These are phyloP conservation scores for Geotrichum reessii DNA, from an alignment of 1,139 yeast genomes.

Conservation along the genomic window DNA sequence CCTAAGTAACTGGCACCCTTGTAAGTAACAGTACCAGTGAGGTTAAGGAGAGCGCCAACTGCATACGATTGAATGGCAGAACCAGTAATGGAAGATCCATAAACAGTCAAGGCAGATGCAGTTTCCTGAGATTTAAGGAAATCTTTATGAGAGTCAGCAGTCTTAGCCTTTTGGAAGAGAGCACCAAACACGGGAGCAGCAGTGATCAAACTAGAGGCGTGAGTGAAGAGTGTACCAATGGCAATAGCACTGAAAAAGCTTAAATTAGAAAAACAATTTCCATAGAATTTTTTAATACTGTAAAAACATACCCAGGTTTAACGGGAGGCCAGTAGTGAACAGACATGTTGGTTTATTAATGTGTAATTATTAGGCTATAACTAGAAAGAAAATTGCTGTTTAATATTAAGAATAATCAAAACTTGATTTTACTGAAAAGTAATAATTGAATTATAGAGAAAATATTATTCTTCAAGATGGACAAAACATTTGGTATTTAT, in stretches of 20 bases:
- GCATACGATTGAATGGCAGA: constrained; percentile 41
- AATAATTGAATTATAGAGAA: background rate
- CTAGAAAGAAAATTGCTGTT: background rate
- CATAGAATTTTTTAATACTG: background rate
- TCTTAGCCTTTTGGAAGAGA: constrained; percentile 37
- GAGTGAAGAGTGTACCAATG: constrained; percentile 40
- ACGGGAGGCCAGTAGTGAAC: constrained; percentile 22
- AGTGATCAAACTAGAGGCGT: constrained; percentile 35
- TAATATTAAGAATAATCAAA: background rate
- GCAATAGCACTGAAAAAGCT: constrained; percentile 34
- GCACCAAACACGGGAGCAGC: constrained; percentile 41
- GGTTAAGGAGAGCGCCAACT: constrained; percentile 38
- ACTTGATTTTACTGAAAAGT: background rate
- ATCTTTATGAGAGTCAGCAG: constrained; percentile 35
- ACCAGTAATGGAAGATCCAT: constrained; percentile 35
- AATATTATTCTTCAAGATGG: background rate
- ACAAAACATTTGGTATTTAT: background rate
- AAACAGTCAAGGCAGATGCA: constrained; percentile 36
- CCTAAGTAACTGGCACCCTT: constrained; percentile 42
- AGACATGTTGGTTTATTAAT: constrained; percentile 23
- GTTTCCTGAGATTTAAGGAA: constrained; percentile 35
- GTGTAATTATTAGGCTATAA: too few species aligned
- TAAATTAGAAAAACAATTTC: background rate
- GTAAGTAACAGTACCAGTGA: constrained; percentile 37
- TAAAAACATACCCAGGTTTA: constrained; percentile 19